Evolutionary conservation across 352 stramenopile species (phyloP).

Genomic region (Peronospora belbahrii): DNA sequence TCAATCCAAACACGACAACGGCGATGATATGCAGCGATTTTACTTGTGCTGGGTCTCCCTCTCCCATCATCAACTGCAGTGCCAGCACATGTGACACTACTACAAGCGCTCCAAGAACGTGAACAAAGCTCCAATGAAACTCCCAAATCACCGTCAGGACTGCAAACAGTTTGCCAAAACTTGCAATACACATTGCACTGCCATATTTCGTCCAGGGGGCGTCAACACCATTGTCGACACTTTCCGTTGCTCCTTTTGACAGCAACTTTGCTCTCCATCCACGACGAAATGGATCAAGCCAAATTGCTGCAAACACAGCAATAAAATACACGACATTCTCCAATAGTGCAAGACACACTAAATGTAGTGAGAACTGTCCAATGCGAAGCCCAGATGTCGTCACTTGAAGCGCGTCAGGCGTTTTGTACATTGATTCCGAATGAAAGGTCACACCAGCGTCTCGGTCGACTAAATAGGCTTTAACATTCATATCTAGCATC

Average conservation of each 20-base stretch:
- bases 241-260: conserved; percentile 1
- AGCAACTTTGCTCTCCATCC: conserved; percentile 39
- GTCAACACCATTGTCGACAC: background rate
- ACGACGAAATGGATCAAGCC: conserved; percentile 41
- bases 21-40: conserved; percentile 32
- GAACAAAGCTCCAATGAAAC: conserved; percentile 78
- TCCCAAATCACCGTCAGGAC: conserved; percentile 82
- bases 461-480: conserved; percentile 73
- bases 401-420: conserved; percentile 16
- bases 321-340: conserved; percentile 64
- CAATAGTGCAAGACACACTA: conserved; percentile 58
- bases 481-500: conserved; percentile 84
- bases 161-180: conserved; percentile 80
- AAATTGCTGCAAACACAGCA: conserved; percentile 41
- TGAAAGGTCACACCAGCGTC: conserved; percentile 49
- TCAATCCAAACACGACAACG: conserved; percentile 35
- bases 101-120: conserved; percentile 72
- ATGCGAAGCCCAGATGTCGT: conserved; percentile 49
- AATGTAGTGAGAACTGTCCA: conserved; percentile 71
- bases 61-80: conserved; percentile 55
- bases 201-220: conserved; percentile 32
- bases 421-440: conserved; percentile 49
- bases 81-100: conserved; percentile 66
- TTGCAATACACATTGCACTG: conserved; percentile 70
- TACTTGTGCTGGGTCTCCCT: conserved; percentile 28